These are phyloP conservation scores for Epichloe scottii DNA, from an alignment of 2,329 filamentous ascomycete species.

Conservation along the genomic window DNA sequence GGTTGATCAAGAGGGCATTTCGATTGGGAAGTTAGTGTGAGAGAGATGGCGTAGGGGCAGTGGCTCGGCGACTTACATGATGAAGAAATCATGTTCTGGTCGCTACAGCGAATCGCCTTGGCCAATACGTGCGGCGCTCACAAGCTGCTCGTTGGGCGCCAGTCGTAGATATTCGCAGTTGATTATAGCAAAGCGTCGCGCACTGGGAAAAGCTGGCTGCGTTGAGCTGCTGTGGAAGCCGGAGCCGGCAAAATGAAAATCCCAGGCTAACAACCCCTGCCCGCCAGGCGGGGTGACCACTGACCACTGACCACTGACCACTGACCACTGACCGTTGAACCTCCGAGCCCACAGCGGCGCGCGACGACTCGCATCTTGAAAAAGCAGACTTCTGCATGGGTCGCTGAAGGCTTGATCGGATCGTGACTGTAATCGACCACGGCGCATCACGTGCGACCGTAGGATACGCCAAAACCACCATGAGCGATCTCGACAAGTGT, in stretches of 20 bases:
- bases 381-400: neutral
- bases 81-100: constrained; percentile 10
- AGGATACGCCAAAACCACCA: constrained; percentile 26
- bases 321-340: neutral
- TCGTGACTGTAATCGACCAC: constrained; percentile 10
- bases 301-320: neutral
- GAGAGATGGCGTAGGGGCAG: neutral
- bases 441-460: constrained; percentile 5
- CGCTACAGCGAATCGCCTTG: neutral
- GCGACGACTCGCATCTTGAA: neutral
- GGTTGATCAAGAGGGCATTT: constrained; percentile 1
- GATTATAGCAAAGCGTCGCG: neutral
- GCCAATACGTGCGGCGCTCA: neutral
- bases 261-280: neutral
- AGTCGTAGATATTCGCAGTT: neutral
- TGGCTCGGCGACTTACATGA: constrained; percentile 9
- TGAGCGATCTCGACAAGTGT: constrained; percentile 93
- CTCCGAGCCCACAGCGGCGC: neutral
- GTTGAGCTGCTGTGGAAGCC: neutral
- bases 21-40: constrained; percentile 2
- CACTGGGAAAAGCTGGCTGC: neutral
- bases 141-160: neutral
- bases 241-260: constrained; percentile 9
- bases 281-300: neutral
- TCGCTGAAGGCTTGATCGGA: constrained; percentile 3